Conservation (phyloP, 257 asterid species). For the Lithospermum erythrorhizon region DNA sequence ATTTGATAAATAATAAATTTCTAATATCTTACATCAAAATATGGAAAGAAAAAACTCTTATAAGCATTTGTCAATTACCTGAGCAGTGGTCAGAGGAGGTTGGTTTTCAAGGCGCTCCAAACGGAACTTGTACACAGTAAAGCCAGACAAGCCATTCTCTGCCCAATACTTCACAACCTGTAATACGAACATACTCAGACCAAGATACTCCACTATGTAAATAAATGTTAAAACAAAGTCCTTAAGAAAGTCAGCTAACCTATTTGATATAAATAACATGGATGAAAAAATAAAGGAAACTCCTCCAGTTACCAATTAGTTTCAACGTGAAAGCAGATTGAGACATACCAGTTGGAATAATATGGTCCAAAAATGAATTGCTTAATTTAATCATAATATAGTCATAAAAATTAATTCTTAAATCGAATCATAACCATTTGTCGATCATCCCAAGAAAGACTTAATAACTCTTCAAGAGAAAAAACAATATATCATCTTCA, state of each 20-base stretch:
- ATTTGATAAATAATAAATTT: neutral
- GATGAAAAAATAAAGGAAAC: no score
- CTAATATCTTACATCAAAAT: neutral
- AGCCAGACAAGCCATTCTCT: constrained; percentile 81
- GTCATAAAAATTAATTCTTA: no score
- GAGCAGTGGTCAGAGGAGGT: constrained; percentile 70
- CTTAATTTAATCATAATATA: no score
- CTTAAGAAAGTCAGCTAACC: neutral
- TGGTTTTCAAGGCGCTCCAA: constrained; percentile 73
- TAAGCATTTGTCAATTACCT: constrained; percentile 29
- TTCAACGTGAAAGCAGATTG: no score
- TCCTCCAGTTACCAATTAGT: no score
- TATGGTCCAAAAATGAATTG: no score
- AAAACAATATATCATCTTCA: no score
- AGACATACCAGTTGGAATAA: no score
- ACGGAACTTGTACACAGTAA: constrained; percentile 59
- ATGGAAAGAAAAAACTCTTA: neutral
- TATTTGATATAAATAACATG: no score
- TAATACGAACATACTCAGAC: neutral
- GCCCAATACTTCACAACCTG: constrained; percentile 80
- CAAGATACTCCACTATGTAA: neutral
- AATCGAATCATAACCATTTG: no score
- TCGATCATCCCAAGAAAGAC: no score
- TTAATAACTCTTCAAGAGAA: no score
- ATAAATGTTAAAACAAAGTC: neutral